phyloP scores from a whole-genome alignment of 352 stramenopile species.

The Phytophthora melonis region DNA sequence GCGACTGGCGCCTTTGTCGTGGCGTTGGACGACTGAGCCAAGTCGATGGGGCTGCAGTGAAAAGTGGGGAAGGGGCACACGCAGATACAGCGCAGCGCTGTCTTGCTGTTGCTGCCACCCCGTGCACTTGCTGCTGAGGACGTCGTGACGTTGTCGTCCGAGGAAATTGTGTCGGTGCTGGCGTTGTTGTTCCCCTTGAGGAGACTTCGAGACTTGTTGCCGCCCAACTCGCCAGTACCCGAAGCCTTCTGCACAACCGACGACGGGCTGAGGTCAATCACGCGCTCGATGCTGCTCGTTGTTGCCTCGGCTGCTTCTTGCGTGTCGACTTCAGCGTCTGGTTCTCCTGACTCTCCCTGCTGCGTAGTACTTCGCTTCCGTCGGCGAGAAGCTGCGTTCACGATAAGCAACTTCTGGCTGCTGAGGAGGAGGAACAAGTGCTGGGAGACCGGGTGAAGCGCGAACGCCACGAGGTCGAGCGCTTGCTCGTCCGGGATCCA shows the following conservation, averaged over 20 bases:
- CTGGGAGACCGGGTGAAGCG: conserved; percentile 57
- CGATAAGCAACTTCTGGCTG: conserved; percentile 62
- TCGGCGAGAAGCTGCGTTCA: conserved; percentile 43
- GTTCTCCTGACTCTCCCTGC: neutral
- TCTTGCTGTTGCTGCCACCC: neutral
- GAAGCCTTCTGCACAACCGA: conserved; percentile 1
- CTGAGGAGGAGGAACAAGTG: conserved; percentile 70
- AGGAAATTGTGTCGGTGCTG: conserved; percentile 2
- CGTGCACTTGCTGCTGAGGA: neutral
- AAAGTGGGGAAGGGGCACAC: conserved; percentile 71
- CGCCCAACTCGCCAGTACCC: neutral
- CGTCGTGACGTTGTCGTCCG: conserved; percentile 1
- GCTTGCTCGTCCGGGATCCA: conserved; percentile 77
- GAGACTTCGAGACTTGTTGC: conserved; percentile 3
- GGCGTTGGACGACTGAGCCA: conserved; percentile 43
- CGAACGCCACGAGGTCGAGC: conserved; percentile 66
- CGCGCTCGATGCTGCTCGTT: conserved; percentile 39
- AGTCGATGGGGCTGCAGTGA: conserved; percentile 39
- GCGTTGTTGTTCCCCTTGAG: conserved; percentile 3
- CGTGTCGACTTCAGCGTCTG: conserved; percentile 11
- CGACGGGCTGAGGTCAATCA: conserved; percentile 42
- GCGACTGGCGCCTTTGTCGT: conserved; percentile 26
- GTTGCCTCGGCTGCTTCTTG: conserved; percentile 28
- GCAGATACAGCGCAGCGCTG: conserved; percentile 42
- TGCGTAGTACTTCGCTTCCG: conserved; percentile 2